These are phyloP conservation scores for Leptosphaerulina australis DNA, from an alignment of 2,329 filamentous ascomycete species.

Conservation along the genomic window DNA sequence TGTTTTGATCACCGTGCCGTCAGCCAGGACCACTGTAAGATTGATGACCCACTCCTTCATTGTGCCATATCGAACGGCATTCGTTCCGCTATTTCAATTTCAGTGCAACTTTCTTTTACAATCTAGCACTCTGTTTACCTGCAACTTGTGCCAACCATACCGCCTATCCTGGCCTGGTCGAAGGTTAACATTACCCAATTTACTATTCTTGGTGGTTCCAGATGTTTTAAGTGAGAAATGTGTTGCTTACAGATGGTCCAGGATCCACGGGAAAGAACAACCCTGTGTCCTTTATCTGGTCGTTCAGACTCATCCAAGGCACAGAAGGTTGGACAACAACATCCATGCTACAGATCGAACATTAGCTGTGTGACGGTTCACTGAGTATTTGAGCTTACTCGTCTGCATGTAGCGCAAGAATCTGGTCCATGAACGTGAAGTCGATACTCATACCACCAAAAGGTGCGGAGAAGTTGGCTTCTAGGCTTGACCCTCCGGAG, in stretches of 20 bases:
- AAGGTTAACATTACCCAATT: constrained; percentile 28
- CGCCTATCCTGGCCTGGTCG: constrained; percentile 71
- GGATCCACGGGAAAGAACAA: constrained; percentile 93
- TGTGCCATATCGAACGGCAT: constrained; percentile 79
- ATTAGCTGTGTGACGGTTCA: constrained; percentile 25
- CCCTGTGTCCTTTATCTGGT: constrained; percentile 71
- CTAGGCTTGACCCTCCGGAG: constrained; percentile 83
- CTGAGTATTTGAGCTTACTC: constrained; percentile 56
- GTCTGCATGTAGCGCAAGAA: constrained; percentile 77
- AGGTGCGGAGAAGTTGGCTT: constrained; percentile 88
- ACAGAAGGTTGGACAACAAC: constrained; percentile 89
- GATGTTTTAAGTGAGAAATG: no score
- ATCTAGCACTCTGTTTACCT: constrained; percentile 31
- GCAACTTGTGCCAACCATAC: constrained; percentile 80
- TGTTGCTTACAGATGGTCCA: constrained; percentile 60
- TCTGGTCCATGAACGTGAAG: constrained; percentile 84
- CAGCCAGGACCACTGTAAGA: constrained; percentile 78
- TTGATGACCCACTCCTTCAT: constrained; percentile 92
- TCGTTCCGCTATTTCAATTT: constrained; percentile 67
- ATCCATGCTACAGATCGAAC: constrained; percentile 66
- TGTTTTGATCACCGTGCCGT: constrained; percentile 80
- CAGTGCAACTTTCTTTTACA: constrained; percentile 11
- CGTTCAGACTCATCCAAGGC: constrained; percentile 90
- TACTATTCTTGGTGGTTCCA: constrained; percentile 22
- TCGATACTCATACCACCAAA: constrained; percentile 89